phyloP scores from a whole-genome alignment of 495 filamentous ascomycete genomes.

The Collariella sp. region DNA sequence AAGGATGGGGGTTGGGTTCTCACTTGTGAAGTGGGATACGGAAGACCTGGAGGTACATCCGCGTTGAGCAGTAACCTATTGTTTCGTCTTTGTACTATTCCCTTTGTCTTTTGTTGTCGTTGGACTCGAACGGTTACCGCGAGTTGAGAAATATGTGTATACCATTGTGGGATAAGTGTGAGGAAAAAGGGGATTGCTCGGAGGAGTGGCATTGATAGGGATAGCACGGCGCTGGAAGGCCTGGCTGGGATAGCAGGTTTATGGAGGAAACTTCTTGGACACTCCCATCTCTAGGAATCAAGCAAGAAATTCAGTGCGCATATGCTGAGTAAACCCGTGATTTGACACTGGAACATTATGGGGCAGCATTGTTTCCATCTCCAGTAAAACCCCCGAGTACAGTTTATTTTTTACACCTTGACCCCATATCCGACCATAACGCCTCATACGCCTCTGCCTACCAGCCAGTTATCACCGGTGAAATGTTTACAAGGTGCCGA shows the following conservation, averaged over 20 bases:
- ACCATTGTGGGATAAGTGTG: conserved; percentile 9
- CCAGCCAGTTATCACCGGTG: not conserved
- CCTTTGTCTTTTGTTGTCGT: not conserved
- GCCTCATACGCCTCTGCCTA: not conserved
- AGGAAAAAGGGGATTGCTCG: not conserved
- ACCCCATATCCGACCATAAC: not conserved
- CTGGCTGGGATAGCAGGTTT: conserved; percentile 14
- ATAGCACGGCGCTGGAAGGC: conserved; percentile 4
- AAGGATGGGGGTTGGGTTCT: not conserved
- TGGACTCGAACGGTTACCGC: not conserved
- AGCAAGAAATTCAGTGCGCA: not conserved
- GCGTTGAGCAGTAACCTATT: not conserved
- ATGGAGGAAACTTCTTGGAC: conserved; percentile 6
- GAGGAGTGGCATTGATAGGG: not conserved
- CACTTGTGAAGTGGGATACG: not conserved
- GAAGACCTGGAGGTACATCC: not conserved
- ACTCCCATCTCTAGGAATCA: conserved; percentile 16
- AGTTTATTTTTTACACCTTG: not conserved
- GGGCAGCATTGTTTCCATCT: too few species aligned
- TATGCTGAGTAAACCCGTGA: not conserved
- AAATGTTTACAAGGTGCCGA: not conserved
- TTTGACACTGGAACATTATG: not conserved
- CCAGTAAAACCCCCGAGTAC: not conserved
- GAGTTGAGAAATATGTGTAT: not conserved
- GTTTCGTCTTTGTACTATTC: not conserved